Percentiles rank a stretch among this genome's conserved stretches.
These are phyloP conservation scores for Nannochloris sp. DNA, from an alignment of 139 green algal genomes.

Conservation along the genomic window DNA sequence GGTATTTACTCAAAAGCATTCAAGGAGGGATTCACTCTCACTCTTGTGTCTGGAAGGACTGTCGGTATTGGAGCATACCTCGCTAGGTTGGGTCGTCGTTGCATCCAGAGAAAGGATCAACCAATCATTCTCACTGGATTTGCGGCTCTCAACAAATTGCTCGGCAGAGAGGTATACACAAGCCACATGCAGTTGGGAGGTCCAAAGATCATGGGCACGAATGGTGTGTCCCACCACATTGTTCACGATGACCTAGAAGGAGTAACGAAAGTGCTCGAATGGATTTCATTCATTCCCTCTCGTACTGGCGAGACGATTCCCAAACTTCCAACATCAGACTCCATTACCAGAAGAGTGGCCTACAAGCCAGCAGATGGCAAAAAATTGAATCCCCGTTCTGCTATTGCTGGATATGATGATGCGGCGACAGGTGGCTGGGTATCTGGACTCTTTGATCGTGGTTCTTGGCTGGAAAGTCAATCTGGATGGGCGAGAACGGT, in stretches of 20 bases:
- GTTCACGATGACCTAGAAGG: slow-evolving; percentile 89
- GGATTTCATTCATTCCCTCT: slow-evolving; percentile 65
- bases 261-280: slow-evolving; percentile 40
- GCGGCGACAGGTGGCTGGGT: slow-evolving; percentile 37
- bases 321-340: slow-evolving; percentile 56
- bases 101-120: slow-evolving; percentile 86
- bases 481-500: slow-evolving; percentile 88
- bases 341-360: slow-evolving; percentile 40
- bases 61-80: slow-evolving; percentile 99
- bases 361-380: slow-evolving; percentile 53
- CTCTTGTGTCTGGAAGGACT: slow-evolving; percentile 79
- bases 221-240: slow-evolving; percentile 88
- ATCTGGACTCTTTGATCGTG: slow-evolving; percentile 79
- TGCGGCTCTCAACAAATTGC: slow-evolving; percentile 96
- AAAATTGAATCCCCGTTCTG: slow-evolving; percentile 73
- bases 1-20: slow-evolving; percentile 58
- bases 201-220: slow-evolving; percentile 87
- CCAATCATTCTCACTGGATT: slow-evolving; percentile 98
- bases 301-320: slow-evolving; percentile 40
- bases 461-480: slow-evolving; percentile 71
- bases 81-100: slow-evolving; percentile 79
- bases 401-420: slow-evolving; percentile 49
- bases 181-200: slow-evolving; percentile 93
- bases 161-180: slow-evolving; percentile 91
- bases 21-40: slow-evolving; percentile 87